Percentiles rank a stretch among this genome's conserved stretches.
Conservation (phyloP, 495 filamentous ascomycete species). For the Neohortaea acidophila region DNA sequence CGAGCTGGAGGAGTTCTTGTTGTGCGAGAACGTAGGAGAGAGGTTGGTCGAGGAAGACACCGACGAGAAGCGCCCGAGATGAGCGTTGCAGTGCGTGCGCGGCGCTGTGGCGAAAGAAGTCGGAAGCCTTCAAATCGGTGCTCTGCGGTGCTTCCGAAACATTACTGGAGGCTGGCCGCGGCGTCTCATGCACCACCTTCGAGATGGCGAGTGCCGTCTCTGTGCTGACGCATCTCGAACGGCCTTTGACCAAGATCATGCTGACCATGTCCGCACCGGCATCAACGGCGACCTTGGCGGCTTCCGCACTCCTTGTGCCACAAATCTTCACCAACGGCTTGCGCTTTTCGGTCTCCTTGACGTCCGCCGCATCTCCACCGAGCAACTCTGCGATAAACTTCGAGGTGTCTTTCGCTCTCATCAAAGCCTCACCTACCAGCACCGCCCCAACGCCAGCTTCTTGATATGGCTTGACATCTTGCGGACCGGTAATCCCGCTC, state of each 20-base stretch:
- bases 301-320: conserved; percentile 75
- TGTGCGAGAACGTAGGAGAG: conserved; percentile 62
- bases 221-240: conserved; percentile 60
- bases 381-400: conserved; percentile 72
- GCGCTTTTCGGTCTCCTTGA: conserved; percentile 4
- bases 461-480: conserved; percentile 78
- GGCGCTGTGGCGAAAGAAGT: conserved; percentile 49
- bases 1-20: conserved; percentile 62
- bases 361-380: conserved; percentile 31
- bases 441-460: conserved; percentile 84
- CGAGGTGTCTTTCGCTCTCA: conserved; percentile 68
- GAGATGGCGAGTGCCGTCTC: conserved; percentile 71
- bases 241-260: conserved; percentile 74
- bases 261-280: conserved; percentile 85
- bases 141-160: neutral
- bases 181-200: conserved; percentile 48
- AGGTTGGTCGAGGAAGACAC: conserved; percentile 87
- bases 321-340: conserved; percentile 78
- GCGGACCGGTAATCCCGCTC: conserved; percentile 81
- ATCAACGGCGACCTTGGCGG: conserved; percentile 63
- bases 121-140: conserved; percentile 24
- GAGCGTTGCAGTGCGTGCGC: conserved; percentile 34
- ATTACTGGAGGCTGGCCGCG: neutral
- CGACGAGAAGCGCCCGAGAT: conserved; percentile 64
- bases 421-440: conserved; percentile 87